Percentiles rank a stretch among this genome's conserved stretches.
Conservation (phyloP, 1,284 basidiomycete species). For the Ustilago lituana region DNA sequence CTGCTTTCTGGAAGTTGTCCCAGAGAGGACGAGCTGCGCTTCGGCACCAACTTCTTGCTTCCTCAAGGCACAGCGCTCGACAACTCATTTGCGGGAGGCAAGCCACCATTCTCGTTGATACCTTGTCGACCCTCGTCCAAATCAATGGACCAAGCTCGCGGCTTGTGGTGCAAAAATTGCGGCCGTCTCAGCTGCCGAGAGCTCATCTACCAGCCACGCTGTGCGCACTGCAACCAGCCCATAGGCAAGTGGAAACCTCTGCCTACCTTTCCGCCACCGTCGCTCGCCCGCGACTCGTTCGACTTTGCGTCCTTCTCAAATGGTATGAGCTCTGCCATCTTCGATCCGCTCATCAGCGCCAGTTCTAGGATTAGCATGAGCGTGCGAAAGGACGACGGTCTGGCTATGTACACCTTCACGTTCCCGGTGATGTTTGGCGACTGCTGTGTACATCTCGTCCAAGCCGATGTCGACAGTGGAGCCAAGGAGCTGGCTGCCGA, state of each 20-base stretch:
- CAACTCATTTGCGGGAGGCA: constrained; percentile 10
- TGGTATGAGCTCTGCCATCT: neutral
- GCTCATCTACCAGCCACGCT: constrained; percentile 22
- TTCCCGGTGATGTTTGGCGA: constrained; percentile 34
- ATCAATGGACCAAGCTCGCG: constrained; percentile 30
- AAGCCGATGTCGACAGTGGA: constrained; percentile 22
- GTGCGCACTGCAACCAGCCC: constrained; percentile 21
- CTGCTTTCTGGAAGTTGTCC: neutral
- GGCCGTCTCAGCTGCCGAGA: constrained; percentile 44
- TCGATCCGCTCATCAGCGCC: constrained; percentile 27
- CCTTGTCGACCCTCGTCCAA: constrained; percentile 2
- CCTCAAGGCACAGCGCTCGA: constrained; percentile 12
- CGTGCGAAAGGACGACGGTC: constrained; percentile 2
- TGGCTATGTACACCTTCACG: constrained; percentile 23
- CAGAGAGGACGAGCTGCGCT: constrained; percentile 3
- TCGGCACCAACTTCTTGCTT: constrained; percentile 9
- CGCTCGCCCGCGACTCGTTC: neutral
- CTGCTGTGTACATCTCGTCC: constrained; percentile 36
- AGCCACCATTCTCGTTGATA: constrained; percentile 26
- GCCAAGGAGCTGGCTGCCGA: constrained; percentile 19
- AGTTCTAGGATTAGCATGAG: constrained; percentile 13
- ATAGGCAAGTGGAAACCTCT: constrained; percentile 22
- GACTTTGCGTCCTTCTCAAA: constrained; percentile 6
- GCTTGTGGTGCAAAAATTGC: constrained; percentile 36
- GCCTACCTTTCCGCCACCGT: constrained; percentile 12